phyloP scores from a whole-genome alignment of 306 rosid genomes.

The Ammopiptanthus mongolicus region DNA sequence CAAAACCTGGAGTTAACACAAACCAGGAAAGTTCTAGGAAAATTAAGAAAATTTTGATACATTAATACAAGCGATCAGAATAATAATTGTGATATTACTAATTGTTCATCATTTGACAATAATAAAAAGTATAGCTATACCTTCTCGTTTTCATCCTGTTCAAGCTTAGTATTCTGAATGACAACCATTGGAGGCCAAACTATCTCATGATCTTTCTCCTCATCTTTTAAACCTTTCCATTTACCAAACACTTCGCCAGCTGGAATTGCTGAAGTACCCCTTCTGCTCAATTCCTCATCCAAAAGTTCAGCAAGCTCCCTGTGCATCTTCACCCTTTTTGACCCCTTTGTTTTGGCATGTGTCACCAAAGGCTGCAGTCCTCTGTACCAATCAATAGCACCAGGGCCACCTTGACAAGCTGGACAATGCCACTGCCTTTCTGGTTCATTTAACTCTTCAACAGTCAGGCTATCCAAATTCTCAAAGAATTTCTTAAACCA shows the following conservation, averaged over 20 bases:
- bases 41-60: not conserved
- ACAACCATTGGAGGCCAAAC: slow-evolving; percentile 92
- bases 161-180: slow-evolving; percentile 70
- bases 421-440: slow-evolving; percentile 92
- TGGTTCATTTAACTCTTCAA: slow-evolving; percentile 51
- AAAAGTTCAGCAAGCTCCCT: slow-evolving; percentile 63
- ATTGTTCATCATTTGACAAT: not conserved
- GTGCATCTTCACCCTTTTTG: slow-evolving; percentile 65
- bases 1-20: slow-evolving; percentile 7
- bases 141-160: slow-evolving; percentile 64
- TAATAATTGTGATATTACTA: not conserved
- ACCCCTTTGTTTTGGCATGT: slow-evolving; percentile 87
- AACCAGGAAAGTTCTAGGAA: not conserved
- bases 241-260: slow-evolving; percentile 73
- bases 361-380: slow-evolving; percentile 81
- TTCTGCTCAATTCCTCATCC: slow-evolving; percentile 72
- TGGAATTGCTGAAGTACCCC: slow-evolving; percentile 62
- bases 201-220: slow-evolving; percentile 69
- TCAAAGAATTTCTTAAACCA: slow-evolving; percentile 62
- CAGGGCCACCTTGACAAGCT: slow-evolving; percentile 86
- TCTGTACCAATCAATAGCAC: slow-evolving; percentile 82
- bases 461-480: slow-evolving; percentile 47
- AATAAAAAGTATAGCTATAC: slow-evolving; percentile 31
- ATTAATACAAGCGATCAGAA: not conserved
- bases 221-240: slow-evolving; percentile 71